Base-by-base conservation (phyloP, 495 filamentous ascomycete genomes). In the Neurospora terricola region DNA sequence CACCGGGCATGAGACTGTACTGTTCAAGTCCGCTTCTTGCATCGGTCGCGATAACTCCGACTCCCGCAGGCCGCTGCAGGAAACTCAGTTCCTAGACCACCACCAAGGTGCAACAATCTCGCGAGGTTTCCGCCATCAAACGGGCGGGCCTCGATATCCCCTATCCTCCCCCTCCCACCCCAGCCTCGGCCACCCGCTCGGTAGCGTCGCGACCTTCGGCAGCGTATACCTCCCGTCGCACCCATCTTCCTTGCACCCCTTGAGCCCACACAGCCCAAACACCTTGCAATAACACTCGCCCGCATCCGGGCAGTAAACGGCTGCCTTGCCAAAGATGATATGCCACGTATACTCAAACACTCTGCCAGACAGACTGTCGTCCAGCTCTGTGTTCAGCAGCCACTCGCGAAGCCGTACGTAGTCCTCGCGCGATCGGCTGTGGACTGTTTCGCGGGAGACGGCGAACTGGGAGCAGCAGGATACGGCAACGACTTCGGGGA, bases 331-430 rank as follows among this genome's bases (percentile, higher is more conserved):
- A 40, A 82, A 82, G n/a, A 83, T 81, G 27, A 83, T 87, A 81
- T 93, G 91, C 91, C 91, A 93, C 72, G 89, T 77, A 76, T 90
- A 93, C 81, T 93, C 91, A 82, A 92, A 84, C 18, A 93, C 83
- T 18, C 91, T 77, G 5, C 91, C 91, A 59, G 86, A 89, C 42
- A 87, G 78, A 34, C 83, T 82, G 71, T 91, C 89, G 16, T 83
- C 79, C 69, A 91, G 77, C 23, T 83, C 80, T 21, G 91, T 91
- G 37, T 87, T 78, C 45, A 91, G 75, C 16, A 93, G 73, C 91
- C 91, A 93, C 16, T 84, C 73, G 14, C 90, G 80, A 74, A 84
- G 90, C 3, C 77, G 78, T 34, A 83, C 68, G 76, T 93, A 93
- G 34, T 87, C 86, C 66, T 82, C 83, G 73, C 80, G 74, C 12